Base-by-base conservation (phyloP, 164 flowering plant genomes). In the Kingdonia uniflora region DNA sequence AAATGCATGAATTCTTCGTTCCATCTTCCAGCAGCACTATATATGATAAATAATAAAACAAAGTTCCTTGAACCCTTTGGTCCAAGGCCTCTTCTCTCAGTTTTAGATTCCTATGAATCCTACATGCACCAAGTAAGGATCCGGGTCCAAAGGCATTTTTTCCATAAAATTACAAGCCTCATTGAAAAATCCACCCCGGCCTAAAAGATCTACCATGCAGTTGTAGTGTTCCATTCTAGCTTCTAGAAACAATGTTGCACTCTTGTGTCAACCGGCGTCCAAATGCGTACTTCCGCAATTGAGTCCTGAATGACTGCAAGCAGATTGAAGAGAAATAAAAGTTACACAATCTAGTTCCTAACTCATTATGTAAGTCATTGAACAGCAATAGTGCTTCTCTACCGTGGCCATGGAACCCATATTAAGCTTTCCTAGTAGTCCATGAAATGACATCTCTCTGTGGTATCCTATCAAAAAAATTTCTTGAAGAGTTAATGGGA, bases 291-390 rank as follows among this genome's bases (percentile, higher is more conserved):
- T 88, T 65, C 76, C 82, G 0, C 53, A 20, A 51, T 82, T 76
- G 42, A 80, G 94, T 46, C 94, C 80, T 1, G 86, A 72, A 66
- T 80, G 95, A 65, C 84, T 79, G 53, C 95, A 85, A 60, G 95
- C 80, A 33, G 77, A 71, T 39, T 80, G 54, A 24, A 85, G 72
- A 53, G 69, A 64, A 42, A 79, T 60, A 54, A 80, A 82, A 23
- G 87, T 78, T 21, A 80, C 70, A 19, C 67, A 71, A 45, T 85
- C 81, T 17, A 89, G 83, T 60, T 61, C 65, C 37, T 68, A 6
- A 54, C 68, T 5, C 25, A 23, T 38, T 49, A 23, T 10, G 58
- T 67, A 85, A 58, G 15, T 65, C 52, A 15, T 68, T 25, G 58
- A 82, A 79, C 21, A 80, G 41, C 2, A 38, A 25, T 37, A 85